Base-by-base conservation (phyloP, 129 eudicot genomes). In the Deinandra increscens region DNA sequence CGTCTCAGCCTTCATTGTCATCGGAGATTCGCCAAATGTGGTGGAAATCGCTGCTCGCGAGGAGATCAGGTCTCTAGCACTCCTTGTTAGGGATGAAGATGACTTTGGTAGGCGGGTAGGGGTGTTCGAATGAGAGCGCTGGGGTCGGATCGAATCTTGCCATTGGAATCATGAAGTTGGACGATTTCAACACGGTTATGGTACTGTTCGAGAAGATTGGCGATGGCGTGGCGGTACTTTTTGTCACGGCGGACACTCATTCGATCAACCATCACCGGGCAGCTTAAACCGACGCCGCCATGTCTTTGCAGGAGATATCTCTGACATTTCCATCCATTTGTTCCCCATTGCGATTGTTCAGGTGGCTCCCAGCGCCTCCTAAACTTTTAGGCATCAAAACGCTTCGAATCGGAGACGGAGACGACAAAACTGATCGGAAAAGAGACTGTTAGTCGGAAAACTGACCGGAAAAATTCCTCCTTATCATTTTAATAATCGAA, bases 191-290 rank as follows among this genome's bases (percentile, higher is more conserved):
- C 91, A 4, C 98, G 95, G 78, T 91, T 91, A 11, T 81, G 90
- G 87, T 79, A 80, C 69, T 84, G 95, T 72, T 91, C 96, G 17
- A 88, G 83, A 34, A 91, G 85, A 55, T 87, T 80, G 51, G 96
- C 84, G 78, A 91, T 91, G 71, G 95, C 98, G 68, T 88, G 86
- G 0, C 98, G 96, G 79, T 91, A 91, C 73, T 83, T 86, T 48
- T 88, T 88, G 85, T 91, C 98, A 66, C 84, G 78, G 48, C 98
- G 98, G 0, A 91, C 98, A 70, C 94, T 86, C 98, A n/a, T n/a
- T n/a, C n/a, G n/a, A n/a, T n/a, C n/a, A n/a, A n/a, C n/a, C n/a
- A n/a, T n/a, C n/a, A n/a, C n/a, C n/a, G n/a, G n/a, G n/a, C n/a
- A n/a, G n/a, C n/a, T n/a, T n/a, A n/a, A n/a, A n/a, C n/a, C n/a